Base-by-base conservation (phyloP, 352 stramenopile species). In the Globisporangium polare region DNA sequence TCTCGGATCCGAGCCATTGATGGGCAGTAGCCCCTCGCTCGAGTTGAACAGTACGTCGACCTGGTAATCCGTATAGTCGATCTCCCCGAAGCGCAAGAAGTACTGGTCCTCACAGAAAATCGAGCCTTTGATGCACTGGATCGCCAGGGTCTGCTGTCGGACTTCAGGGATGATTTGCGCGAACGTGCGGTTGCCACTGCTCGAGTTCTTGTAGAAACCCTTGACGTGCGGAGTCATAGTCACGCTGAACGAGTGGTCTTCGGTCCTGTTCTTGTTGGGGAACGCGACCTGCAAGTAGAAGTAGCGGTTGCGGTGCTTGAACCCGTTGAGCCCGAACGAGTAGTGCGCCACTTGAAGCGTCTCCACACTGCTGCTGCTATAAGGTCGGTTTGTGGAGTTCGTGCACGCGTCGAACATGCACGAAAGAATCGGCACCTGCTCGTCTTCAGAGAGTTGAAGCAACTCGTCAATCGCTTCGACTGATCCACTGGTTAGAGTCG, bases 31-130 rank as follows among this genome's bases (percentile, higher is more conserved):
- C 5, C 39, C 60, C 15, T 71, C 58, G 5, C 76, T 78, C 10
- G 78, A 74, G 43, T 86, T 88, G 62, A 88, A 83, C 5, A 88
- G 67, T 5, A 86, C 64, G 57, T 86, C 76, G 26, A 88, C 58
- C 53, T 83, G 71, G 29, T 83, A 86, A 59, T 81, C 58, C 2
- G 66, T 60, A 42, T 77, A 88, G 62, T 85, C 74, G 53, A 88
- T 88, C 18, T 83, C 75, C 10, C 63, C 62, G 49, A 86, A 78
- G 27, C 74, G 72, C 50, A 85, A 52, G 45, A 88, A 83, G 54
- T 83, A 88, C 22, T 78, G 61, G 8, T 66, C 46, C 2, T 76
- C 60, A 47, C 78, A 88, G 42, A 71, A 78, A 5, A 57, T 29
- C 17, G 67, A 56, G 26, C 63, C 71, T 55, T 74, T 55, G 7